Conservation (phyloP, 2,329 filamentous ascomycete species). For the Sclerotinia nivalis region DNA sequence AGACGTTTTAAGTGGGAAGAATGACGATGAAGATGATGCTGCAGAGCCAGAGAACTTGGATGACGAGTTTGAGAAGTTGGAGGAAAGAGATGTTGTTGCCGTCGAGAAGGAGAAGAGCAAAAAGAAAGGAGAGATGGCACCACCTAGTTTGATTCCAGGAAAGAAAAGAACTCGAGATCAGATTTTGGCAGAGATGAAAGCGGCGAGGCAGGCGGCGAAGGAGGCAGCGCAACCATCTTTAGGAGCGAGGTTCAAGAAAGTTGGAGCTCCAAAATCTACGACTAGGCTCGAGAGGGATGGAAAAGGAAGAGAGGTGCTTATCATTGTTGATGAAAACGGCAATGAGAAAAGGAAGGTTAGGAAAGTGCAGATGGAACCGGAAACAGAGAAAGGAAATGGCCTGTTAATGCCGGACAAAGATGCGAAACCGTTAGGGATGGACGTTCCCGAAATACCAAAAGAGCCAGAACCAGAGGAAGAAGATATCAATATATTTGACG, state of each 20-base stretch:
- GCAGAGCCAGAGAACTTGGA: slow-evolving; percentile 54
- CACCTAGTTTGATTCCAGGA: slow-evolving; percentile 51
- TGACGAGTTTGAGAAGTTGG: slow-evolving; percentile 63
- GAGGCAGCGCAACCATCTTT: slow-evolving; percentile 51
- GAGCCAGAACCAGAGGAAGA: slow-evolving; percentile 53
- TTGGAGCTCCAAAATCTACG: slow-evolving; percentile 55
- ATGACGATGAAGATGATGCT: slow-evolving; percentile 33
- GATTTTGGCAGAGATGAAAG: slow-evolving; percentile 67
- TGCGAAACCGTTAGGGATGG: slow-evolving; percentile 62
- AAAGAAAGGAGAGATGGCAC: slow-evolving; percentile 63
- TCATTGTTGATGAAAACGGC: slow-evolving; percentile 65
- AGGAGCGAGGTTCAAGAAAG: slow-evolving; percentile 64
- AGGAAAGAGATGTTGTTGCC: slow-evolving; percentile 55
- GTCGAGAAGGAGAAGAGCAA: slow-evolving; percentile 49
- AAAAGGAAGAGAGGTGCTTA: slow-evolving; percentile 63
- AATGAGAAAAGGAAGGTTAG: slow-evolving; percentile 66
- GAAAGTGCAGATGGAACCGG: slow-evolving; percentile 49
- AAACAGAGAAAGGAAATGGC: slow-evolving; percentile 44
- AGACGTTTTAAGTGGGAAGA: slow-evolving; percentile 35
- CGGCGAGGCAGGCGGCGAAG: slow-evolving; percentile 60
- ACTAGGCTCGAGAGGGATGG: slow-evolving; percentile 61
- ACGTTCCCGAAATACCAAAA: slow-evolving; percentile 59
- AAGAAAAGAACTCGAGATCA: slow-evolving; percentile 66
- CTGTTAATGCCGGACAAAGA: slow-evolving; percentile 56
- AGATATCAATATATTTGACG: slow-evolving; percentile 66